These are phyloP conservation scores for Trichoderma polysporum DNA, from an alignment of 2,329 filamentous ascomycete species.

Conservation along the genomic window DNA sequence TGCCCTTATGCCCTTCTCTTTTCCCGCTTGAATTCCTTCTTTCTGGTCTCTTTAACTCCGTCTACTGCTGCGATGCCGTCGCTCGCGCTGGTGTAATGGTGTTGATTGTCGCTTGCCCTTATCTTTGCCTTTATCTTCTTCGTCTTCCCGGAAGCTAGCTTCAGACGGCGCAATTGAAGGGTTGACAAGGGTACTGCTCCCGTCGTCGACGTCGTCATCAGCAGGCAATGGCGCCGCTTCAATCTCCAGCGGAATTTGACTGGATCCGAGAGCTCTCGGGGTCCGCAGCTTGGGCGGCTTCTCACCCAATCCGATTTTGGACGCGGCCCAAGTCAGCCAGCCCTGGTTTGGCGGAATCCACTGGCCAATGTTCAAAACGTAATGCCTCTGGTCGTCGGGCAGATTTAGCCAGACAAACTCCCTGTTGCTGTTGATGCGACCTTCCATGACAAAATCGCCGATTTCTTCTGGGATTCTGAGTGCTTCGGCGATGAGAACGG, in stretches of 20 bases:
- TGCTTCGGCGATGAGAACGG: slow-evolving; percentile 38
- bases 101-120: not conserved
- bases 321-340: slow-evolving; percentile 31
- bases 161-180: slow-evolving; percentile 12
- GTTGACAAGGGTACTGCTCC: slow-evolving; percentile 18
- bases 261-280: slow-evolving; percentile 30
- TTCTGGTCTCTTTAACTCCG: not conserved
- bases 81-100: slow-evolving; percentile 9
- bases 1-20: not conserved
- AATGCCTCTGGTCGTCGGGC: slow-evolving; percentile 35
- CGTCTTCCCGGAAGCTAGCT: not conserved
- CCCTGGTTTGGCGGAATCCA: slow-evolving; percentile 33
- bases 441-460: slow-evolving; percentile 40
- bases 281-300: slow-evolving; percentile 24
- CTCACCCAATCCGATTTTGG: slow-evolving; percentile 31
- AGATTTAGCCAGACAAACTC: slow-evolving; percentile 41
- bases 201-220: slow-evolving; percentile 11
- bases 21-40: not conserved
- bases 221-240: not conserved
- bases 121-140: not conserved
- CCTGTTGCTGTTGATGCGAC: slow-evolving; percentile 40
- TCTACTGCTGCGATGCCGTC: slow-evolving; percentile 17
- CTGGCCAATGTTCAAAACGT: slow-evolving; percentile 35
- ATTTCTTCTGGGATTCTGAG: slow-evolving; percentile 38
- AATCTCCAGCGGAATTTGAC: slow-evolving; percentile 21